Evolutionary conservation across 306 rosid species (phyloP).

Genomic region (Quercus aquifolioides): DNA sequence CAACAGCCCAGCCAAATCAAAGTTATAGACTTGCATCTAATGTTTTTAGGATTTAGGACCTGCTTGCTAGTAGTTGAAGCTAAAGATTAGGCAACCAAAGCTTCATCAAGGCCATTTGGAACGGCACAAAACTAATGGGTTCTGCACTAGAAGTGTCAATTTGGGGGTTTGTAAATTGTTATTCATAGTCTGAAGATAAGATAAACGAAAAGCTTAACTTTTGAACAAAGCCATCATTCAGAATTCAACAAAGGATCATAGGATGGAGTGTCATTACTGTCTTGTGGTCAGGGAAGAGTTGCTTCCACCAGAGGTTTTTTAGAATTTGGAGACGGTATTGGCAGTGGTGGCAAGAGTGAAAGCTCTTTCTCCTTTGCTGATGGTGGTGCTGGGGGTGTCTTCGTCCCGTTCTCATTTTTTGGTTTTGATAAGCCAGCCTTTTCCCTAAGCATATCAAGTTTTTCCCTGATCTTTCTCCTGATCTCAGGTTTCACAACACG

Average conservation of each 20-base stretch:
- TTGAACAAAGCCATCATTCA: not conserved
- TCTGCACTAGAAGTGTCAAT: not conserved
- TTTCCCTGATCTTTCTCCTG: conserved; percentile 26
- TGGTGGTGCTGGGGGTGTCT: not conserved
- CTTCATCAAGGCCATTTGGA: too few species aligned
- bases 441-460: conserved; percentile 27
- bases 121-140: too few species aligned
- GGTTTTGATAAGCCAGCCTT: conserved; percentile 25
- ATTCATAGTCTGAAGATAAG: not conserved
- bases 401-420: not conserved
- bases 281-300: conserved; percentile 7
- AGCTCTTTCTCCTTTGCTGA: not conserved
- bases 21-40: too few species aligned
- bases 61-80: too few species aligned
- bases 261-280: not conserved
- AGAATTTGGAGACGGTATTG: not conserved
- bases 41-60: too few species aligned
- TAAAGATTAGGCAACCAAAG: too few species aligned
- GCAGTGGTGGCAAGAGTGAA: not conserved
- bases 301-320: conserved; percentile 9
- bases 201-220: not conserved
- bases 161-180: not conserved
- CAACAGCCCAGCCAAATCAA: too few species aligned
- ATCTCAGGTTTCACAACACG: conserved; percentile 23
- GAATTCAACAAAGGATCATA: not conserved